Evolutionary conservation across 2,329 filamentous ascomycete species (phyloP), one percentile per base, ranked within the genome.

Genomic region (Neofusicoccum laricinum): DNA sequence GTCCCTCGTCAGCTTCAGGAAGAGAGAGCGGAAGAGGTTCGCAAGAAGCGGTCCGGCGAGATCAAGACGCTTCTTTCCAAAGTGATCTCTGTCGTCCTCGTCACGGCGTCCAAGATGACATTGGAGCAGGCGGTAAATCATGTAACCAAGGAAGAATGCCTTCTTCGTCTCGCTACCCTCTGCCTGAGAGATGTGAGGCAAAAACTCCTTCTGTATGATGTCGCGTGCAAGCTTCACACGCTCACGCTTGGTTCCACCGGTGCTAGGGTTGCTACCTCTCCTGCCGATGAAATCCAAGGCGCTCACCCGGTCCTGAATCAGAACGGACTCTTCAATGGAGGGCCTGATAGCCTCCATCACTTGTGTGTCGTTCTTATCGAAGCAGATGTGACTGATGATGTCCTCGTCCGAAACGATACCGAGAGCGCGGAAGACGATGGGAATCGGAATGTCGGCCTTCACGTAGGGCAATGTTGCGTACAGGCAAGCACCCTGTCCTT

Each of bases 291-390:
- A 97, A 75, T 98, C 95, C 49, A 98, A 85, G 2, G 96, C 95
- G 41, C 95, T 90, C 73, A 98, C 94, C 67, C 92, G 88, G 74
- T 98, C 94, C 75, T 99, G 96, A 66, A 99, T 95, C 67, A 93
- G 91, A 71, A 97, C 96, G 11, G 93, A 92, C 77, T 99, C 95
- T 76, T 98, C 95, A 65, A 99, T 93, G 81, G 93, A 98, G 3
- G 95, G 94, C 71, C 96, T 94, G 71, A 99, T 81, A 87, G 97
- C 95, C 81, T 99, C 95, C 65, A 99, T 82, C 93, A 99, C 97
- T 72, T 96, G 91, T 30, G 90, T 96, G 76, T 99, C 96, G 71
- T 90, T 95, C 68, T 92, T 88, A 74, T 98, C 93, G 77, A 96
- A 97, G 78, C 93, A 97, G 70, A 99, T 97, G 75, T 97, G 93